These are phyloP conservation scores for Euphorbia celastroides DNA, from an alignment of 441 rosid genomes.

Conservation along the genomic window DNA sequence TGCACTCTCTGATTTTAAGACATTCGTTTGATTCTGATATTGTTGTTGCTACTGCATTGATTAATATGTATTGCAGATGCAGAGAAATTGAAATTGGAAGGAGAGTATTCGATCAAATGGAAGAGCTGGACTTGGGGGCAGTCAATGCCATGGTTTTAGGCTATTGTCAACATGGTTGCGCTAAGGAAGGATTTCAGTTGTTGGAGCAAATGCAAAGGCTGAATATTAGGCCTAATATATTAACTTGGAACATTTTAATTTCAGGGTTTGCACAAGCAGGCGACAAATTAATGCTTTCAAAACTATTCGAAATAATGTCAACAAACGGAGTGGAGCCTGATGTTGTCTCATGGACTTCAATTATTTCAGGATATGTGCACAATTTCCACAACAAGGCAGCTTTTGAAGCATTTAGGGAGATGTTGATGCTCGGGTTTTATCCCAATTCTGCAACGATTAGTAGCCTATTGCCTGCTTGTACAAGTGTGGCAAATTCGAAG, in stretches of 20 bases:
- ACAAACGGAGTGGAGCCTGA: constrained; percentile 52
- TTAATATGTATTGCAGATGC: constrained; percentile 76
- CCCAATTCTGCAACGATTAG: constrained; percentile 68
- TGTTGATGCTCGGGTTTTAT: constrained; percentile 42
- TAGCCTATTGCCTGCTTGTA: constrained; percentile 68
- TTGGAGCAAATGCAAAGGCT: constrained; percentile 33
- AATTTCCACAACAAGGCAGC: constrained; percentile 47
- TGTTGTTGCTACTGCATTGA: constrained; percentile 56
- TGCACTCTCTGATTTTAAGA: constrained; percentile 54
- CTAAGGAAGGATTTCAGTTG: constrained; percentile 47
- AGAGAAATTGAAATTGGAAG: constrained; percentile 39
- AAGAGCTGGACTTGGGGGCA: constrained; percentile 52
- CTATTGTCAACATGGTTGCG: constrained; percentile 42
- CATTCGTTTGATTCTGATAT: constrained; percentile 41
- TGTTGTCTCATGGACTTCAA: constrained; percentile 71
- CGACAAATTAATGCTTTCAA: constrained; percentile 36
- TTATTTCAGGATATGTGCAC: constrained; percentile 72
- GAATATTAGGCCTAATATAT: constrained; percentile 47
- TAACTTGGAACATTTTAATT: constrained; percentile 68
- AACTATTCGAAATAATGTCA: constrained; percentile 46
- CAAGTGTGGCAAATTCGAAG: constrained; percentile 34
- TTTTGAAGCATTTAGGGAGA: constrained; percentile 47
- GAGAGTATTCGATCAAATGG: constrained; percentile 41
- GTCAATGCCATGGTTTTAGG: constrained; percentile 75
- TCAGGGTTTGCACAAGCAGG: constrained; percentile 61